phyloP scores from a whole-genome alignment of 768 basidiomycete genomes.

The Lactarius vividus region DNA sequence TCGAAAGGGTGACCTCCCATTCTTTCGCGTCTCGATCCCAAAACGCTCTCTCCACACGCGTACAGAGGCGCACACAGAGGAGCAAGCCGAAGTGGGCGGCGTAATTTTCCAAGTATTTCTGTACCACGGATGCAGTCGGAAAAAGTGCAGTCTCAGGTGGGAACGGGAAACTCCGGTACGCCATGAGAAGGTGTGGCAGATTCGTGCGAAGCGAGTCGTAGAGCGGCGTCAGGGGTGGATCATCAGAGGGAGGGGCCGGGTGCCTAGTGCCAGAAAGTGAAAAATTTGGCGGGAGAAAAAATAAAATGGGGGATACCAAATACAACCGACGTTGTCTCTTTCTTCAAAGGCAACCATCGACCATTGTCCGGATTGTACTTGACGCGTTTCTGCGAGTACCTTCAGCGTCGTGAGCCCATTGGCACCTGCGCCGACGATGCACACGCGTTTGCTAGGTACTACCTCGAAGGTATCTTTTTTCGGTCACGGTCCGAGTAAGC shows the following conservation, averaged over 20 bases:
- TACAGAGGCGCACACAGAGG: slow-evolving; percentile 61
- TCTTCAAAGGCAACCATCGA: slow-evolving; percentile 60
- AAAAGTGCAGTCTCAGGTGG: slow-evolving; percentile 71
- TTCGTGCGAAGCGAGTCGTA: slow-evolving; percentile 85
- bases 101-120: slow-evolving; percentile 68
- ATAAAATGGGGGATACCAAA: slow-evolving; percentile 54
- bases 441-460: slow-evolving; percentile 42
- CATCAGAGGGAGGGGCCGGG: slow-evolving; percentile 48
- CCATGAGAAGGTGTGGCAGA: slow-evolving; percentile 77
- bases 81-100: slow-evolving; percentile 58
- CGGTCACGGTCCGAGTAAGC: neutral
- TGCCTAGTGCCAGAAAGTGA: slow-evolving; percentile 39
- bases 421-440: slow-evolving; percentile 76
- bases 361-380: slow-evolving; percentile 63
- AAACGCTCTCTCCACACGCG: slow-evolving; percentile 47
- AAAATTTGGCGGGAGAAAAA: neutral
- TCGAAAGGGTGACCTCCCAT: slow-evolving; percentile 52
- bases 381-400: slow-evolving; percentile 54
- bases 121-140: slow-evolving; percentile 59
- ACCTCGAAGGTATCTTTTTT: neutral
- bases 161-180: slow-evolving; percentile 58
- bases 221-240: slow-evolving; percentile 62
- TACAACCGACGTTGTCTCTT: slow-evolving; percentile 63
- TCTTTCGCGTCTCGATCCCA: slow-evolving; percentile 37
- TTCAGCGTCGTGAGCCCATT: slow-evolving; percentile 70